Base-by-base conservation (phyloP, 1,139 yeast genomes). In the Candida mesenterica region DNA sequence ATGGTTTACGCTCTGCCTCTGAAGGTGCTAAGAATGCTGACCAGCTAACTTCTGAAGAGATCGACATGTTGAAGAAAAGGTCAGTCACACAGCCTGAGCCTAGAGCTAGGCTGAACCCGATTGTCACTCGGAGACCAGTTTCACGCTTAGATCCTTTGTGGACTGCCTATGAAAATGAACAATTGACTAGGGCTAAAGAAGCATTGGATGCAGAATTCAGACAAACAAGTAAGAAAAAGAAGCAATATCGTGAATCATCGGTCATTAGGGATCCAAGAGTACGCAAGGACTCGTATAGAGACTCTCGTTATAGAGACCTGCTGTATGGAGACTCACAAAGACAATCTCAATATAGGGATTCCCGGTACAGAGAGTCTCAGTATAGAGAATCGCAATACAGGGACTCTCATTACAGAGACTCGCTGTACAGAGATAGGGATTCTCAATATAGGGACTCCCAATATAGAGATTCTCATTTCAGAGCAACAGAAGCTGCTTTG, bases 81-180 rank as follows among this genome's bases (percentile, higher is more conserved):
- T 63, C 78, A 1, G 73, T 66, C 2, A 72, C 80, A 15, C 72
- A 68, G 42, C 75, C 68, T 23, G 73, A 68, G 42, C 75, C 68
- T 23, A 52, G 48, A 28, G 47, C 69, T 46, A 58, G 75, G 59
- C 67, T 44, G 49, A 76, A 52, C 68, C 61, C 74, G 6, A 46
- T 66, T 12, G 61, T 70, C 37, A 62, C 71, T 2, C 59, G 77
- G 46, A 72, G 88, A 51, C 92, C 92, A 6, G 78, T 79, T 22
- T 82, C 90, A 2, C 73, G 79, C 49, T 64, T 83, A 38, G 92
- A 83, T 61, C 92, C 92, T 27, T 63, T 62, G 49, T 70, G 74
- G 75, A 61, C 61, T 29, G 73, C 72, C 10, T 64, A 63, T 48
- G 75, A 70, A 41, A 72, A 70, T 44, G 70, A 69, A 43, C 77